phyloP scores from a whole-genome alignment of 768 basidiomycete genomes.

The Leccinum boreale region DNA sequence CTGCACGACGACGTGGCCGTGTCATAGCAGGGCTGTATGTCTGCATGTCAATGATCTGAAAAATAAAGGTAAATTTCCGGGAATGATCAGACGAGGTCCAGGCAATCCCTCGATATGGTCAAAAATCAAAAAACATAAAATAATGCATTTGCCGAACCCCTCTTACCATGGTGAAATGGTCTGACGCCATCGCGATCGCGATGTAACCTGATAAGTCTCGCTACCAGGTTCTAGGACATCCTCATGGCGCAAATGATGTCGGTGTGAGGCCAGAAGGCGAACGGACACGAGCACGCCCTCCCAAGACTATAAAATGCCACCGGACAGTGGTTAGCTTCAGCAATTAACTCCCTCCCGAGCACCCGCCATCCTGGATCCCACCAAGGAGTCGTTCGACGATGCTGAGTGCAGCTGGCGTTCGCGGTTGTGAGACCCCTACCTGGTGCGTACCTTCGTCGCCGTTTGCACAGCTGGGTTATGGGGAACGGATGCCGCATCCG shows the following conservation, averaged over 20 bases:
- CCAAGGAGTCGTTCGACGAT: background rate
- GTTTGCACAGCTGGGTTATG: conserved; percentile 17
- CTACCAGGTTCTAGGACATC: conserved; percentile 16
- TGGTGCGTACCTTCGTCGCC: conserved; percentile 15
- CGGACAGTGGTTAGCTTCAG: conserved; percentile 13
- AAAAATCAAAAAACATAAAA: conserved; percentile 22
- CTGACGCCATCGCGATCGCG: conserved; percentile 25
- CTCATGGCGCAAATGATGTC: conserved; percentile 20
- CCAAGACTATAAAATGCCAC: conserved; percentile 26
- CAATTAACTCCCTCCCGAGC: conserved; percentile 5
- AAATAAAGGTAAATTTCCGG: conserved; percentile 19
- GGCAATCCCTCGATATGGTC: conserved; percentile 27
- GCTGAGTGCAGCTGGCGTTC: background rate
- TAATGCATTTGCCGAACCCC: conserved; percentile 22
- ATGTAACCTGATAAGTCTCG: conserved; percentile 24
- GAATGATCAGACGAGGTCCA: conserved; percentile 24
- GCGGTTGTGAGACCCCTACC: background rate
- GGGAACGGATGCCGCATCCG: conserved; percentile 1
- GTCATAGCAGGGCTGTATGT: conserved; percentile 17
- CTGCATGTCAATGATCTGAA: conserved; percentile 19
- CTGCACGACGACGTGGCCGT: conserved; percentile 6
- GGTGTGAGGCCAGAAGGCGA: conserved; percentile 9
- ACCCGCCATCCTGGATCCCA: conserved; percentile 7
- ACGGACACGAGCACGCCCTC: conserved; percentile 15
- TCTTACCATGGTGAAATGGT: conserved; percentile 24